Conservation (phyloP, 345 rosid genomes). For the Syzygium grande region DNA sequence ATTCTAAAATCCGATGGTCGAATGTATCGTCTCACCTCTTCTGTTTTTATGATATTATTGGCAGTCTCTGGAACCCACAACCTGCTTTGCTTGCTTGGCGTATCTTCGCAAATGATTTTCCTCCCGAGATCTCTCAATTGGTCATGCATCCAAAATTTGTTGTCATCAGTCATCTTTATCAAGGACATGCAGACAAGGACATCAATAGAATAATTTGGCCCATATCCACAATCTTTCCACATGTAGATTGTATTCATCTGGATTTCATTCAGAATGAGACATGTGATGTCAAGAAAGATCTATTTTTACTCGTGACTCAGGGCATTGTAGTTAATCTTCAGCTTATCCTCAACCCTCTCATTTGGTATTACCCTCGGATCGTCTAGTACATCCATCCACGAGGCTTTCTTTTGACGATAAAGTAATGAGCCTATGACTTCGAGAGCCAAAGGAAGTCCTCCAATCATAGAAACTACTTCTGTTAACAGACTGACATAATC, state of each 20-base stretch:
- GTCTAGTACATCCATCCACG: neutral
- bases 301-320: neutral
- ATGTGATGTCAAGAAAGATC: neutral
- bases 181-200: neutral
- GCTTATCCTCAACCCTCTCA: neutral
- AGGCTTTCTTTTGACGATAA: neutral
- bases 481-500: neutral
- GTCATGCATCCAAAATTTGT: neutral
- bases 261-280: neutral
- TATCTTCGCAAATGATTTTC: neutral
- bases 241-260: neutral
- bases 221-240: neutral
- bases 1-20: neutral
- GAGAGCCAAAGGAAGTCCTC: neutral
- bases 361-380: fast-evolving
- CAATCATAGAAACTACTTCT: neutral
- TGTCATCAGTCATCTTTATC: neutral
- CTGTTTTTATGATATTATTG: neutral
- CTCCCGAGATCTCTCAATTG: neutral
- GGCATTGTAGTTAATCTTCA: neutral
- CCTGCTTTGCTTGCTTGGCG: neutral
- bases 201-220: too few species aligned
- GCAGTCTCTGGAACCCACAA: fast-evolving
- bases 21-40: neutral
- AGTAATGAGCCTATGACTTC: neutral